These are phyloP conservation scores for Mucor sp. DNA, from an alignment of 371 early-diverging fungal species.

Conservation along the genomic window DNA sequence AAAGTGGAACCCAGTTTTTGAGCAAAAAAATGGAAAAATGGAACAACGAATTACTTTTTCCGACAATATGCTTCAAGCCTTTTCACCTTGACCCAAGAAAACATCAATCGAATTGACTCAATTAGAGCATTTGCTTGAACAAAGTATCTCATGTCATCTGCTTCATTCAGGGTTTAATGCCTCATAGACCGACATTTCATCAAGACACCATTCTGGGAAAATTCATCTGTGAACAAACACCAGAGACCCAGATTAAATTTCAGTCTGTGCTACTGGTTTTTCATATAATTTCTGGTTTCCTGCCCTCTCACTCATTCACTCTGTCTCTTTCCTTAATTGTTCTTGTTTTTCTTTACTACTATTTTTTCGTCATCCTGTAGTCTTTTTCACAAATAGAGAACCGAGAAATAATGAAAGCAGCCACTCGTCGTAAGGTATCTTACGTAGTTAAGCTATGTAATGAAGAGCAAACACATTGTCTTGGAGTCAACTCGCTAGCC, in stretches of 20 bases:
- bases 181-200: neutral
- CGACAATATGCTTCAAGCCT: neutral
- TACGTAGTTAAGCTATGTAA: constrained; percentile 61
- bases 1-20: neutral
- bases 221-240: neutral
- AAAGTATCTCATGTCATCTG: neutral
- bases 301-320: neutral
- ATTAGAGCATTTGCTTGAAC: neutral
- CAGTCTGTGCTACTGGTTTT: neutral
- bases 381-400: neutral
- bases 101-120: neutral
- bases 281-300: neutral
- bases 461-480: constrained; percentile 60
- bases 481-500: constrained; percentile 79
- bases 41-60: neutral
- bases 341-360: neutral
- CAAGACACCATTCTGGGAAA: no score
- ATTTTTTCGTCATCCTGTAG: neutral
- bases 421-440: constrained; percentile 57
- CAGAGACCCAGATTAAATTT: constrained; percentile 4
- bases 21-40: neutral
- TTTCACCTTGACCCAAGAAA: neutral
- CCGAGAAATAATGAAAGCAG: constrained; percentile 32
- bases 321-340: neutral
- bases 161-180: neutral